Evolutionary conservation across 495 filamentous ascomycete species (phyloP).

Genomic region (Cladorrhinum samala): DNA sequence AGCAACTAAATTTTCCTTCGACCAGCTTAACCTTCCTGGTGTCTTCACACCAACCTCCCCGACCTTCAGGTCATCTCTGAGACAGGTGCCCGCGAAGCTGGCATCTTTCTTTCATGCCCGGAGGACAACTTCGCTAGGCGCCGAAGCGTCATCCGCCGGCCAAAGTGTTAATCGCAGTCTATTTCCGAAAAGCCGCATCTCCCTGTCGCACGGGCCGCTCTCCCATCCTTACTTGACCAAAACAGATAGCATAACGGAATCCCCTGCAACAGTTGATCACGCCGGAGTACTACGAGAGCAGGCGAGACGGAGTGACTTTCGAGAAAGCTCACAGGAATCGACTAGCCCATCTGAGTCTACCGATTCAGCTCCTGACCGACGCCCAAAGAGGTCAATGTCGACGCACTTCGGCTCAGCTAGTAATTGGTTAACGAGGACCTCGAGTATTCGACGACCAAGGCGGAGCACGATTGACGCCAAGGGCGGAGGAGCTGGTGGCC

Average conservation of each 20-base stretch:
- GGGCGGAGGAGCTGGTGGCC: conserved; percentile 28
- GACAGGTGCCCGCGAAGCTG: conserved; percentile 30
- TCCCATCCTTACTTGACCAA: conserved; percentile 29
- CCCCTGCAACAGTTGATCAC: conserved; percentile 8
- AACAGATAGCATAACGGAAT: conserved; percentile 22
- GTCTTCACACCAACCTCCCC: conserved; percentile 10
- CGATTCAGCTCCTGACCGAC: conserved; percentile 32
- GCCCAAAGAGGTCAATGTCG: conserved; percentile 43
- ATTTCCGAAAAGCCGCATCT: conserved; percentile 26
- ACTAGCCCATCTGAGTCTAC: conserved; percentile 17
- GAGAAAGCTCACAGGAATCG: conserved; percentile 6
- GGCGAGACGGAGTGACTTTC: conserved; percentile 1
- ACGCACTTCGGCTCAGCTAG: conserved; percentile 48
- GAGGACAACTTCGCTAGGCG: conserved; percentile 11
- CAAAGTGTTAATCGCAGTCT: conserved; percentile 18
- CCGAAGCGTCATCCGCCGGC: conserved; percentile 19
- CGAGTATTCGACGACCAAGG: conserved; percentile 43
- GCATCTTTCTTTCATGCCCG: conserved; percentile 43
- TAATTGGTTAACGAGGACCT: conserved; percentile 44
- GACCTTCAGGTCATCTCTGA: conserved; percentile 7
- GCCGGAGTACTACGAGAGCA: conserved; percentile 4
- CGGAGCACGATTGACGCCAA: conserved; percentile 32
- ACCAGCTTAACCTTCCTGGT: conserved; percentile 24
- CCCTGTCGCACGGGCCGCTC: conserved; percentile 12
- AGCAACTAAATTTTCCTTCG: conserved; percentile 27